Evolutionary conservation across 176 grass and related monocot genomes (phyloP).

Genomic region (Hyparrhenia diplandra): DNA sequence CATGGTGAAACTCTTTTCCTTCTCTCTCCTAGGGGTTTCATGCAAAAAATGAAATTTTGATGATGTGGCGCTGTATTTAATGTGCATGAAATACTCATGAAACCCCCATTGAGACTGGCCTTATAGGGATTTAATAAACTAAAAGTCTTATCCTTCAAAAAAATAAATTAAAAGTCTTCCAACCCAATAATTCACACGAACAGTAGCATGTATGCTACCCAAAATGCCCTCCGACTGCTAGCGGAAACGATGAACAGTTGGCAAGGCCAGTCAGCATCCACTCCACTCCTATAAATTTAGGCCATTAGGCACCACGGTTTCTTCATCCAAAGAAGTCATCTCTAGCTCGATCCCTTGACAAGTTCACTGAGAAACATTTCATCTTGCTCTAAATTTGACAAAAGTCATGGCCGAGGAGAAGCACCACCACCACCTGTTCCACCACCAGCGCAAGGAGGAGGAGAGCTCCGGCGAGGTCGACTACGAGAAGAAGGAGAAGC

Average conservation of each 20-base stretch:
- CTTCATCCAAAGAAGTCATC: not conserved
- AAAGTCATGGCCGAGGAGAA: conserved; percentile 52
- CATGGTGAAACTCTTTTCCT: too few relatives aligned
- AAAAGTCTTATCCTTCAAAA: not conserved
- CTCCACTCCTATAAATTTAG: not conserved
- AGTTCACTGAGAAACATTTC: not conserved
- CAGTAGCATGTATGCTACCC: not conserved
- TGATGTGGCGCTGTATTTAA: too few relatives aligned
- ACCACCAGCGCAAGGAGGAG: conserved; percentile 49
- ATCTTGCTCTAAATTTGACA: not conserved
- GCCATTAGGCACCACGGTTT: not conserved
- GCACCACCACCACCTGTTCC: conserved; percentile 65
- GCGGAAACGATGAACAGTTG: not conserved
- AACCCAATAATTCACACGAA: not conserved
- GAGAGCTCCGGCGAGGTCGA: conserved; percentile 29
- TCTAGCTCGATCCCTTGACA: not conserved
- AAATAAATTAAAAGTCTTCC: not conserved
- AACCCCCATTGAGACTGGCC: too few relatives aligned
- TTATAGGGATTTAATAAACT: not conserved
- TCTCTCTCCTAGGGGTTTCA: too few relatives aligned
- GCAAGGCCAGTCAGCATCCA: not conserved
- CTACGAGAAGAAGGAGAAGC: conserved; percentile 62
- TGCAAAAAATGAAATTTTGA: too few relatives aligned
- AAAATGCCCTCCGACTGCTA: not conserved
- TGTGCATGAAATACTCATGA: too few relatives aligned